Evolutionary conservation across 768 basidiomycete genomes (phyloP), one percentile per base, ranked within the genome.

Genomic region (Lentinula boryana): DNA sequence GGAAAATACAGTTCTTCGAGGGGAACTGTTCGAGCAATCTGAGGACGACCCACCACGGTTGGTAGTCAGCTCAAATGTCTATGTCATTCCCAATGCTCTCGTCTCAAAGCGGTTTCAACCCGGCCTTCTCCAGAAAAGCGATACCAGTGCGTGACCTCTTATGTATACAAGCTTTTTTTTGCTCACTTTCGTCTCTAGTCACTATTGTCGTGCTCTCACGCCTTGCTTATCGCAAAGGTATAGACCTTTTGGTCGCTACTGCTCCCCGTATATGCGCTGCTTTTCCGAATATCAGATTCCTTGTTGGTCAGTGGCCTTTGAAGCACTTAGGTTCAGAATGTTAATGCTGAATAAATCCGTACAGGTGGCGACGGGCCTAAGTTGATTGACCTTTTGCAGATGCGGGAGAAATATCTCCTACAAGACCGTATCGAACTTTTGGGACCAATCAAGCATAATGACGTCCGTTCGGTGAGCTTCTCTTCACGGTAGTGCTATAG

Each of bases 1-100:
- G n/a, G 97, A 98, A 75, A 99, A 98, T 64, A 98, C 95, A 0
- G 92, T 95, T 2, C 80, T 99, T 1, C 81, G 97, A 5, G 93
- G 91, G 1, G 81, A 89, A 48, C 75, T 97, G 2, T 89, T 88
- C 51, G 84, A 87, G 63, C 73, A 71, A 49, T 69, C 68, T 3
- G 73, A 79, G 44, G 72, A 76, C 8, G 76, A 80, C 53, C 74
- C 80, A 1, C 74, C 75, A 12, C 72, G 71, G 36, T 72, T 81
- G 3, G 67, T 76, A 38, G 81, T 86, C 18, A 76, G 82, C 32
- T 69, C 77, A 16, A 84, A 83, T 38, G 87, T 94, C 15, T 91
- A 95, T 67, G 96, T 98, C 2, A 96, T 99, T 32, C 97, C 97
- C 3, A 98, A 95, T 62, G 87, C 97, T 0, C 74, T 99, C 12